Base-by-base conservation (phyloP, 176 grass and related monocot genomes). In the Hordeum marinum region DNA sequence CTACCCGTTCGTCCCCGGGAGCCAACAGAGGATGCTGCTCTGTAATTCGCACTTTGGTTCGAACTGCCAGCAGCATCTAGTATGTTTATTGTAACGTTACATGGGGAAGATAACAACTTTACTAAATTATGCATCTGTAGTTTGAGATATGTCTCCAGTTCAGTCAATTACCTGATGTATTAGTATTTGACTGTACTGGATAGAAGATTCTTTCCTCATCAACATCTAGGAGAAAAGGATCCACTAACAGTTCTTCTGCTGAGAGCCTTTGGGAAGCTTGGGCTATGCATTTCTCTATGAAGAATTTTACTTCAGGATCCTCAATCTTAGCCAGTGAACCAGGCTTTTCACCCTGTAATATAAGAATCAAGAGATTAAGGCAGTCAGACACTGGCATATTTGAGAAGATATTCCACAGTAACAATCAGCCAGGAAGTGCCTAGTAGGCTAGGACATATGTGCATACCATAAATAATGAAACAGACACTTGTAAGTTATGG, bases 281-380 rank as follows among this genome's bases (percentile, higher is more conserved):
- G 60, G 88, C 83, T 17, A 95, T 92, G 79, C 93, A 95, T 71
- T 95, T 92, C 77, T 95, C 88, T 42, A 95, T 95, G 86, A 95
- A 95, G 32, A 68, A 83, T 50, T 90, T 95, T 7, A 95, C 88
- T 83, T 83, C 79, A 57, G 83, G 88, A 81, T 92, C 90, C 42
- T 81, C 84, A 58, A 95, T 87, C 83, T 95, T 95, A 81, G 90
- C 76, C 34, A 95, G 57, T 18, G 93, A 92, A 72, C 69, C 58
- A 70, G 93, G 93, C 48, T 79, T 95, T 73, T 86, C 73, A 85
- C 93, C 93, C 93, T 95, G 82, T 40, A 36, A 65, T 23, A 25
- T 40, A 8, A 86, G 26, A 68, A 80, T 54, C 26, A 64, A 76
- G 20, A 76, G 2, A 72, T 40, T 80, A 76, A 68, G 11, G 23